Evolutionary conservation across 2,329 filamentous ascomycete species (phyloP), one percentile per base, ranked within the genome.

Genomic region (Hypoxylon sp.): DNA sequence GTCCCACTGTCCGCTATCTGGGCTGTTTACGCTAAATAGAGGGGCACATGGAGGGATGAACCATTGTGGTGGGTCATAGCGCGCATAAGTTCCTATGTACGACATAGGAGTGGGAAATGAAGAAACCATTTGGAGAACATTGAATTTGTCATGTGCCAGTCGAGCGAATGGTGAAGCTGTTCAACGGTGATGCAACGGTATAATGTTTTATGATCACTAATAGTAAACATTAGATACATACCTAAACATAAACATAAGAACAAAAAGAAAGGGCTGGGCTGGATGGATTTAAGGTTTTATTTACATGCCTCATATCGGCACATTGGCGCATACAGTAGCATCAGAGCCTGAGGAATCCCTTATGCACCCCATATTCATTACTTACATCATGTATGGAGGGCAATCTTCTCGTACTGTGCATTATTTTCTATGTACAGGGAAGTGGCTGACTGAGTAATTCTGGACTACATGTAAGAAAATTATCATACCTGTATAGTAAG

Each of bases 1-100:
- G 55, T 20, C 20, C 20, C 20, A 20, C 20, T 20, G 20, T 54
- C 42, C 27, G n/a, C n/a, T 13, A 56, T 31, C 48, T 57, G 17
- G 40, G 20, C 14, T 42, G 55, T 49, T 64, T 53, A 57, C 25
- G 44, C 48, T 57, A 59, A 56, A 64, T 61, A 31, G 55, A 62
- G 61, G 58, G 57, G 54, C 40, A 37, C 35, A 17, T 25, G 46
- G 55, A 66, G 60, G 66, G 63, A 71, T 66, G 69, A 70, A 61
- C 67, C 61, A 68, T 49, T 8, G 55, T 51, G 30, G 55, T 64
- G 69, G 69, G 69, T 58, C 69, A 70, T 65, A 70, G 69, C 69
- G 69, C 66, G 69, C 66, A 70, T 70, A 68, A 68, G 65, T 66
- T 54, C 51, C 44, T 35, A 61, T 64, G 57, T 61, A 61, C 35